Percentiles rank a stretch among this genome's conserved stretches.
phyloP scores from a whole-genome alignment of 2,329 filamentous ascomycete genomes.

The Fusarium zealandicum region DNA sequence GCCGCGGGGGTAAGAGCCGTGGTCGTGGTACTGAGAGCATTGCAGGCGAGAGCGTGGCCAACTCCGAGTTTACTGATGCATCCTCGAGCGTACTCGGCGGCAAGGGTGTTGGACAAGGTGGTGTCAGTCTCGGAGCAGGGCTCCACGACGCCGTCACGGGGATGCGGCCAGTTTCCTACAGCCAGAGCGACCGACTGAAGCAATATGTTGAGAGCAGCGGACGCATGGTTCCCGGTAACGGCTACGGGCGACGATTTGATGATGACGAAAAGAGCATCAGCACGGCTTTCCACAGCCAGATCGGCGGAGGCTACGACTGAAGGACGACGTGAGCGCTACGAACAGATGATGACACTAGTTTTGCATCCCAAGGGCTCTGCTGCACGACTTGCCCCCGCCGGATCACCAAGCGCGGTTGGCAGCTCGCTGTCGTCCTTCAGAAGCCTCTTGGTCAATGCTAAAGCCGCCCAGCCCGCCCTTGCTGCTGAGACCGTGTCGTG shows the following conservation, averaged over 20 bases:
- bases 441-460: slow-evolving; percentile 36
- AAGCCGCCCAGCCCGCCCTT: slow-evolving; percentile 29
- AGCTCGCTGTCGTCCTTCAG: slow-evolving; percentile 31
- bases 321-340: slow-evolving; percentile 37
- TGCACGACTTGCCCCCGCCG: slow-evolving; percentile 32
- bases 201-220: slow-evolving; percentile 90
- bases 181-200: slow-evolving; percentile 78
- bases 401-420: slow-evolving; percentile 33
- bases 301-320: slow-evolving; percentile 71
- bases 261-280: slow-evolving; percentile 97
- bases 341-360: slow-evolving; percentile 41
- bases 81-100: slow-evolving; percentile 79
- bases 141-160: slow-evolving; percentile 76
- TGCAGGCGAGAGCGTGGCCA: slow-evolving; percentile 90
- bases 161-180: slow-evolving; percentile 66
- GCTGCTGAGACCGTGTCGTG: slow-evolving; percentile 34
- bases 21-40: slow-evolving; percentile 77
- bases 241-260: slow-evolving; percentile 76
- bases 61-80: slow-evolving; percentile 87
- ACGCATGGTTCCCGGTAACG: slow-evolving; percentile 70
- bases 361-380: slow-evolving; percentile 41
- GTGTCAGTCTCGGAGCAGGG: slow-evolving; percentile 84
- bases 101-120: slow-evolving; percentile 80
- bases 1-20: slow-evolving; percentile 73
- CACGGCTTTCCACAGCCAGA: slow-evolving; percentile 95